Conservation (phyloP, 2,329 filamentous ascomycete genomes). For the Sporothrix pallida region DNA sequence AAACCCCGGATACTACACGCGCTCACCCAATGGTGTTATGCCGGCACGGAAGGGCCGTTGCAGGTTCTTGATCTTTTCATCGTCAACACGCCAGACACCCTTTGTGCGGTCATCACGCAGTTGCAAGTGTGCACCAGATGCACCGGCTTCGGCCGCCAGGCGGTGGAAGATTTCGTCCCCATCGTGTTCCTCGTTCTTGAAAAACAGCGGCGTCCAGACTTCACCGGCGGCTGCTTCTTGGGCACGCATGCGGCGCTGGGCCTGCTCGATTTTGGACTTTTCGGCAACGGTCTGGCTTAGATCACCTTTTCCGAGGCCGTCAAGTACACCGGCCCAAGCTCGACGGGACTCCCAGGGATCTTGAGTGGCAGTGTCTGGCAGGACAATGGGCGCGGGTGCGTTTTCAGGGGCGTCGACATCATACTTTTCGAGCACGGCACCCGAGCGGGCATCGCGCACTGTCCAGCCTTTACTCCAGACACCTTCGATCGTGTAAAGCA, state of each 20-base stretch:
- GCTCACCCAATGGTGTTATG: slow-evolving; percentile 42
- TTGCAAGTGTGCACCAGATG: slow-evolving; percentile 37
- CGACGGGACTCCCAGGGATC: slow-evolving; percentile 79
- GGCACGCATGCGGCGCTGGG: slow-evolving; percentile 75
- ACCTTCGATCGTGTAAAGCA: slow-evolving; percentile 49
- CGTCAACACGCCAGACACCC: slow-evolving; percentile 49
- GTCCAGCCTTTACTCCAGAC: slow-evolving; percentile 53
- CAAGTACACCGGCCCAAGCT: slow-evolving; percentile 80
- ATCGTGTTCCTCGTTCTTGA: slow-evolving; percentile 40
- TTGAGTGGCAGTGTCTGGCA: slow-evolving; percentile 67
- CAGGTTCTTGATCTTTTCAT: slow-evolving; percentile 37
- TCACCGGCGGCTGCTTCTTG: slow-evolving; percentile 62
- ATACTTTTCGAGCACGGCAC: slow-evolving; percentile 47
- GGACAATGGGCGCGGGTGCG: slow-evolving; percentile 44
- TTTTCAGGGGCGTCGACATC: slow-evolving; percentile 47
- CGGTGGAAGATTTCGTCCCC: slow-evolving; percentile 45
- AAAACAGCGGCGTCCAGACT: slow-evolving; percentile 51
- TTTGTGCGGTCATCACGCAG: slow-evolving; percentile 47
- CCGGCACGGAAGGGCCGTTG: slow-evolving; percentile 46
- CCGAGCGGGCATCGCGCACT: slow-evolving; percentile 44
- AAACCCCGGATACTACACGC: not conserved
- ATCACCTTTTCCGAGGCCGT: slow-evolving; percentile 73
- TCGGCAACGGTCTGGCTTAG: slow-evolving; percentile 73
- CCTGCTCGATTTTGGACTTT: slow-evolving; percentile 82
- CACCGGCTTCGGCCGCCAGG: slow-evolving; percentile 41